Conservation (phyloP, 2,329 filamentous ascomycete genomes). For the Pochonia chlamydosporia region DNA sequence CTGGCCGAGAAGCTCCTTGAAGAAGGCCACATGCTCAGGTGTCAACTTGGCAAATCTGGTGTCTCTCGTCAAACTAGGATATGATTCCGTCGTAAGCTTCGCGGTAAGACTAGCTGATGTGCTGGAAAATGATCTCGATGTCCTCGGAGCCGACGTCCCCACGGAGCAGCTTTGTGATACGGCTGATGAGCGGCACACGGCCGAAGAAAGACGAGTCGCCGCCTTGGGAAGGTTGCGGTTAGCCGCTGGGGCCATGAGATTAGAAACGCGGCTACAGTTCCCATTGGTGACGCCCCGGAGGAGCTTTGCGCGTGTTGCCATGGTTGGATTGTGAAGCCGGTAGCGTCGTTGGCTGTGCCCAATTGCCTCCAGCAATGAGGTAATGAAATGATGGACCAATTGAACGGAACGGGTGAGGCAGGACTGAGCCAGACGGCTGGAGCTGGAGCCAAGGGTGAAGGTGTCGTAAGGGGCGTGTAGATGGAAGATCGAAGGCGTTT, state of each 20-base stretch:
- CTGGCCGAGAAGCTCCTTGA: slow-evolving; percentile 73
- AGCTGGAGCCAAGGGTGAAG: background rate
- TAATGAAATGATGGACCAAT: background rate
- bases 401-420: background rate
- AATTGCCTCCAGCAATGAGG: too few relatives aligned
- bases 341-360: too few relatives aligned
- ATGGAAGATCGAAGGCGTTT: background rate
- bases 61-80: slow-evolving; percentile 78
- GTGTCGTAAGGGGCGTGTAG: too few relatives aligned
- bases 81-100: slow-evolving; percentile 80
- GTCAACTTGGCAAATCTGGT: slow-evolving; percentile 68
- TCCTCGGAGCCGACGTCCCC: slow-evolving; percentile 23
- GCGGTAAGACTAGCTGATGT: slow-evolving; percentile 15
- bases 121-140: slow-evolving; percentile 16
- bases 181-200: slow-evolving; percentile 2
- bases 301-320: slow-evolving; percentile 8
- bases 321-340: background rate
- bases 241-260: slow-evolving; percentile 1
- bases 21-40: slow-evolving; percentile 72
- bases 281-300: slow-evolving; percentile 3
- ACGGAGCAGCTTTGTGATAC: slow-evolving; percentile 12
- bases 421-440: background rate
- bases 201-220: background rate
- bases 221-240: slow-evolving; percentile 1
- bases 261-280: background rate